These are phyloP conservation scores for Capsicum chinense DNA, from an alignment of 257 asterid species.

Conservation along the genomic window DNA sequence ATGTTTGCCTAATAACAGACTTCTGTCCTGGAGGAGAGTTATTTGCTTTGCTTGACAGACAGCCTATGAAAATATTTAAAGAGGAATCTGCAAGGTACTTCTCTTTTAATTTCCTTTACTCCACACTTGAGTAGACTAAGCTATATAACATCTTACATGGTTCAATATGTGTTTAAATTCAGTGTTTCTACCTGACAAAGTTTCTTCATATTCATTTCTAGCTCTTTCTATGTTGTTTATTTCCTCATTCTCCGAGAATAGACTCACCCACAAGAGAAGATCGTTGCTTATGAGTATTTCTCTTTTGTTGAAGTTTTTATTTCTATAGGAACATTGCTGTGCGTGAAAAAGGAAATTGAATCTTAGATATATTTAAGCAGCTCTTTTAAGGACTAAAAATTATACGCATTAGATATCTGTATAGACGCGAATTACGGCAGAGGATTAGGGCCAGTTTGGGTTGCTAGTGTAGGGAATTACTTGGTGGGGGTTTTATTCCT, in stretches of 20 bases:
- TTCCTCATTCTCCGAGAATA: slow-evolving; percentile 1
- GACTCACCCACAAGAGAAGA: neutral
- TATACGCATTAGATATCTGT: neutral
- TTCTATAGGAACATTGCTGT: neutral
- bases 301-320: neutral
- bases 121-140: neutral
- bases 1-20: slow-evolving; percentile 97
- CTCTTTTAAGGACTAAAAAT: neutral
- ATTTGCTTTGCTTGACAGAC: slow-evolving; percentile 91
- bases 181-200: neutral
- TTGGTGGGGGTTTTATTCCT: too few relatives aligned
- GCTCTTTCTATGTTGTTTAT: slow-evolving; percentile 1
- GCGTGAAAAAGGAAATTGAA: slow-evolving; percentile 1
- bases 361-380: slow-evolving; percentile 1
- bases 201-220: slow-evolving; percentile 4
- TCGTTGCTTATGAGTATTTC: neutral
- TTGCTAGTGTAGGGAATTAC: too few relatives aligned
- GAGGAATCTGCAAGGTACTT: slow-evolving; percentile 96
- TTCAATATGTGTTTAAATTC: neutral
- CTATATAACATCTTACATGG: slow-evolving; percentile 13
- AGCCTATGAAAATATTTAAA: slow-evolving; percentile 87
- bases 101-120: neutral
- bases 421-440: too few relatives aligned
- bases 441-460: too few relatives aligned
- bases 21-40: slow-evolving; percentile 97